A percentile compares a stretch with the other conserved stretches of the same genome.
Conservation (phyloP, 2,329 filamentous ascomycete genomes). For the Davidsoniella virescens region DNA sequence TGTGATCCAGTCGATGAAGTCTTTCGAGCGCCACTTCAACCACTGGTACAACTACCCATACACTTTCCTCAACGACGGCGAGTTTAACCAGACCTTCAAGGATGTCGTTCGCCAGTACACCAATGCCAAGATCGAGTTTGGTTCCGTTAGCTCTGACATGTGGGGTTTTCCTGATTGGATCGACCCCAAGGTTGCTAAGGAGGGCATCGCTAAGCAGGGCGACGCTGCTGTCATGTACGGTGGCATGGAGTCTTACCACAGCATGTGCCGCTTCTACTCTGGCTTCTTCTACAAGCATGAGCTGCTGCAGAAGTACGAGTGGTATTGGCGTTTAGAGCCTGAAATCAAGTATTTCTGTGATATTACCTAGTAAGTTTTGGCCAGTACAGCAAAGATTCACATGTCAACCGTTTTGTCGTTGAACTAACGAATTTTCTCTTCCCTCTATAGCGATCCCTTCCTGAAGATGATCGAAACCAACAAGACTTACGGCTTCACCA, state of each 20-base stretch:
- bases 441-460: conserved; percentile 62
- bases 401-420: background rate
- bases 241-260: conserved; percentile 94
- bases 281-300: conserved; percentile 99
- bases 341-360: conserved; percentile 99
- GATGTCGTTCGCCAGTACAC: conserved; percentile 79
- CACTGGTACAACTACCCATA: conserved; percentile 98
- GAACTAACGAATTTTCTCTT: background rate
- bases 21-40: conserved; percentile 97
- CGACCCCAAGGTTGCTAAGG: conserved; percentile 80
- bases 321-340: conserved; percentile 98
- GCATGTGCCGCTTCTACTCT: conserved; percentile 99
- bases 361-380: conserved; percentile 69
- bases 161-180: conserved; percentile 98
- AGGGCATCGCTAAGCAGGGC: conserved; percentile 91
- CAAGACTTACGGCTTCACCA: conserved; percentile 98
- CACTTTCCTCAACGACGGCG: conserved; percentile 92
- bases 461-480: conserved; percentile 84
- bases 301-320: conserved; percentile 88
- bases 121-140: conserved; percentile 77
- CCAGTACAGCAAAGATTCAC: background rate
- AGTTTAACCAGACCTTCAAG: conserved; percentile 91
- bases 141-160: conserved; percentile 75
- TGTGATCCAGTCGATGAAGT: conserved; percentile 92
- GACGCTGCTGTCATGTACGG: conserved; percentile 98